A percentile compares a stretch with the other conserved stretches of the same genome.
Evolutionary conservation across 2,329 filamentous ascomycete species (phyloP).

Genomic region (Aspergillus caelatus): DNA sequence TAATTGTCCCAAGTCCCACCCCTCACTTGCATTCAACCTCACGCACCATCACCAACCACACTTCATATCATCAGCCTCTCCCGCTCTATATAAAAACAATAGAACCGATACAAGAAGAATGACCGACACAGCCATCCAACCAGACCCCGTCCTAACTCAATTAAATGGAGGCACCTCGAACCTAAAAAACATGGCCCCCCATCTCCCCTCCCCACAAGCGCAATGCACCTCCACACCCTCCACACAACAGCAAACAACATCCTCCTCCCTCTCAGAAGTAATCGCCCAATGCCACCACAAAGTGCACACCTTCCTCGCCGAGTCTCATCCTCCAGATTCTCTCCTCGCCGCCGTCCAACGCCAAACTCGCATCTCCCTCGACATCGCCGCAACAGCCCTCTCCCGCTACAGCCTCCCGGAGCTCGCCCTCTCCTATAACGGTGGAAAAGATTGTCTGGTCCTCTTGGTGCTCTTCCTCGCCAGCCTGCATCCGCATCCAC

Average conservation of each 20-base stretch:
- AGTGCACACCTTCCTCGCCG: conserved; percentile 67
- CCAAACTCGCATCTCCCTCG: conserved; percentile 73
- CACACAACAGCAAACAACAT: background rate
- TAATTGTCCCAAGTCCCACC: background rate
- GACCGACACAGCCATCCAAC: background rate
- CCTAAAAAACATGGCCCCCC: background rate
- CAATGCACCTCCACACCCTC: background rate
- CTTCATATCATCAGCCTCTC: background rate
- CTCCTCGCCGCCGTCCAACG: conserved; percentile 67
- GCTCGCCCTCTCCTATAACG: conserved; percentile 92
- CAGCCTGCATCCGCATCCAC: conserved; percentile 54
- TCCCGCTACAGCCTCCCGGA: conserved; percentile 74
- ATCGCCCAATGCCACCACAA: conserved; percentile 63
- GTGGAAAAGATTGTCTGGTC: conserved; percentile 96
- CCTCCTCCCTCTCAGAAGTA: conserved; percentile 56
- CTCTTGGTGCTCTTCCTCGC: conserved; percentile 85
- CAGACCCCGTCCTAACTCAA: conserved; percentile 3
- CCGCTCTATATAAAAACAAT: background rate
- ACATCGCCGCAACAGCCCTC: conserved; percentile 75
- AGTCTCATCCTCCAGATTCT: conserved; percentile 58
- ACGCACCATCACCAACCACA: background rate
- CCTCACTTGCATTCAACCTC: background rate
- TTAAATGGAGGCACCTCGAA: conserved; percentile 8
- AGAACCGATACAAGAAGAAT: background rate
- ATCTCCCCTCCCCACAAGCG: background rate